These are phyloP conservation scores for Ensete glaucum DNA, from an alignment of 176 grass and related monocot species.

Conservation along the genomic window DNA sequence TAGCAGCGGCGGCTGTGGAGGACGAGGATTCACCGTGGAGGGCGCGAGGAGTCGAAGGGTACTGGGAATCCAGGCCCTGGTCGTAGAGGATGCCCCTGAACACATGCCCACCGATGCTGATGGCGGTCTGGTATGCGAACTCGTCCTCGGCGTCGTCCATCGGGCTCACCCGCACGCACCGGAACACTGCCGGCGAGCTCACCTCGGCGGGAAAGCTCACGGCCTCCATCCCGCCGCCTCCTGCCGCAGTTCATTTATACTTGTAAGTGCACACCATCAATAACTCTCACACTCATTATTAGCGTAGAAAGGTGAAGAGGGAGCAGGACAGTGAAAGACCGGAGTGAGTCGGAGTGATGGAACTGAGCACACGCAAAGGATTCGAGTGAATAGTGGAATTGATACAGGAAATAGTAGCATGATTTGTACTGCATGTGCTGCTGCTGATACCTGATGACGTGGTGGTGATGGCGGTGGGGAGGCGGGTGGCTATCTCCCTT, in stretches of 20 bases:
- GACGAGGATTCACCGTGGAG: constrained; percentile 34
- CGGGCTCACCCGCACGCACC: constrained; percentile 74
- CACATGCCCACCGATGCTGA: constrained; percentile 84
- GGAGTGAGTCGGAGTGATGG: no score
- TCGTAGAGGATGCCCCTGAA: constrained; percentile 90
- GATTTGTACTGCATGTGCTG: neutral
- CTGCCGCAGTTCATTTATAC: no score
- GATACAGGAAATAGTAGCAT: neutral
- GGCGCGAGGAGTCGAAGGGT: constrained; percentile 1
- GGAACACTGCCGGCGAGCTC: constrained; percentile 82
- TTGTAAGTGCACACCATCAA: no score
- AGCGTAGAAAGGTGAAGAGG: neutral
- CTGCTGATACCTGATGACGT: constrained; percentile 70
- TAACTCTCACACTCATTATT: no score
- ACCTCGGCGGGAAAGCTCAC: constrained; percentile 79
- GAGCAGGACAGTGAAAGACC: neutral
- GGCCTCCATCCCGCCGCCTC: constrained; percentile 27
- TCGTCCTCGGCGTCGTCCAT: constrained; percentile 86
- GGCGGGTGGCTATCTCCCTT: constrained; percentile 25
- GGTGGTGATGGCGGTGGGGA: constrained; percentile 21
- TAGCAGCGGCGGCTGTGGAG: constrained; percentile 27
- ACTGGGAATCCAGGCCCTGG: constrained; percentile 55
- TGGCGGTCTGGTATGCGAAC: constrained; percentile 85
- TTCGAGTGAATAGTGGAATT: no score
- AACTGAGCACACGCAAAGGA: no score